A percentile compares a stretch with the other conserved stretches of the same genome.
Conservation (phyloP, 2,329 filamentous ascomycete species). For the Chaetothyriales sp. region DNA sequence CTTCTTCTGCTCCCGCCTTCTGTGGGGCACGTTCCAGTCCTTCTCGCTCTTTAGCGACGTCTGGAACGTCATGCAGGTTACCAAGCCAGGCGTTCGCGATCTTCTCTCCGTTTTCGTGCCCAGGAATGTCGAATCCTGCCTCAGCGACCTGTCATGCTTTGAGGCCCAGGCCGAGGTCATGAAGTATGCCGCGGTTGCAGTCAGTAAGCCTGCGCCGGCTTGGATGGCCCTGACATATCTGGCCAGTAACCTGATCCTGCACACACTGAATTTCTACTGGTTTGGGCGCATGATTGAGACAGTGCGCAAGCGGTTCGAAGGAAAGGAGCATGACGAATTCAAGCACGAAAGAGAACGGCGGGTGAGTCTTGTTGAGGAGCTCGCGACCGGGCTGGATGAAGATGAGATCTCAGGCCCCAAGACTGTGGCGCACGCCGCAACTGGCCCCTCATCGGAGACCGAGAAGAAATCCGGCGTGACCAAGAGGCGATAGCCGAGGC, state of each 20-base stretch:
- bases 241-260: conserved; percentile 43
- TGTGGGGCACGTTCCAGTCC: conserved; percentile 49
- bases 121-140: conserved; percentile 23
- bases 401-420: conserved; percentile 15
- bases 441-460: not conserved
- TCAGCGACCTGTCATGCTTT: conserved; percentile 24
- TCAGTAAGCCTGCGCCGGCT: conserved; percentile 27
- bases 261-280: conserved; percentile 50
- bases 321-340: conserved; percentile 22
- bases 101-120: conserved; percentile 14
- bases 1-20: conserved; percentile 47
- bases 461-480: not conserved
- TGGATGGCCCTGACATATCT: conserved; percentile 47
- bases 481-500: not conserved
- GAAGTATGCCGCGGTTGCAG: conserved; percentile 29
- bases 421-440: conserved; percentile 3
- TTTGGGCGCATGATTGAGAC: conserved; percentile 54
- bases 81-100: conserved; percentile 20
- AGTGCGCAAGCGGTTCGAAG: conserved; percentile 46
- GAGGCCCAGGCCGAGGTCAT: conserved; percentile 33
- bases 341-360: conserved; percentile 15
- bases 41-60: conserved; percentile 45
- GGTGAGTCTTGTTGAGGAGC: conserved; percentile 15
- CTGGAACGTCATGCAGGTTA: conserved; percentile 35
- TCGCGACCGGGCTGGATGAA: conserved; percentile 18